These are phyloP conservation scores for Plenodomus tracheiphilus DNA, from an alignment of 2,329 filamentous ascomycete genomes.

Conservation along the genomic window DNA sequence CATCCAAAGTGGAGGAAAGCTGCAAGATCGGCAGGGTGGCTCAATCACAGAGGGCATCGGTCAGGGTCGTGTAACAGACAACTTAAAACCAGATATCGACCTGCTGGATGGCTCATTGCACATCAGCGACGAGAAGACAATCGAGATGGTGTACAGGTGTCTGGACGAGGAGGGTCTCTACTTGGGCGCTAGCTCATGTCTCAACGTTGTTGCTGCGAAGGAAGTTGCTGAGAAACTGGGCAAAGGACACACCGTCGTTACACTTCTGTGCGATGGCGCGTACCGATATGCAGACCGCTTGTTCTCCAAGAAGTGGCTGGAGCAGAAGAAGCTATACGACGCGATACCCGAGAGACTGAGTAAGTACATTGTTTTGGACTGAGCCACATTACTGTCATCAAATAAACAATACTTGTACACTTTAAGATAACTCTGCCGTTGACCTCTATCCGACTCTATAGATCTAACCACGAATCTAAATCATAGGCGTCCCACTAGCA, in stretches of 20 bases:
- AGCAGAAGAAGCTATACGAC: slow-evolving; percentile 77
- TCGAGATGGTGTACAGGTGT: slow-evolving; percentile 96
- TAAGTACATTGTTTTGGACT: slow-evolving; percentile 94
- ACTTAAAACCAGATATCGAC: slow-evolving; percentile 81
- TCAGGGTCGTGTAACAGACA: slow-evolving; percentile 95
- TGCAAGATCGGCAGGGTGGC: slow-evolving; percentile 78
- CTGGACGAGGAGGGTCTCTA: slow-evolving; percentile 96
- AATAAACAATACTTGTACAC: too few relatives aligned
- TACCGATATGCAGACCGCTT: slow-evolving; percentile 94
- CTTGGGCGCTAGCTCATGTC: slow-evolving; percentile 85
- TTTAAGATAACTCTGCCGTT: too few relatives aligned
- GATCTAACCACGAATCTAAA: too few relatives aligned
- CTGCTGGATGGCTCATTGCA: slow-evolving; percentile 82
- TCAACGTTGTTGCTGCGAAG: slow-evolving; percentile 95
- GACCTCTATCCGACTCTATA: too few relatives aligned
- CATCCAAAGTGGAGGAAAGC: slow-evolving; percentile 79
- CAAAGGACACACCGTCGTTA: slow-evolving; percentile 87
- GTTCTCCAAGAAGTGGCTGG: slow-evolving; percentile 89
- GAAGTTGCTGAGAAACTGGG: slow-evolving; percentile 91
- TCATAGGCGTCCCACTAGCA: slow-evolving; percentile 56
- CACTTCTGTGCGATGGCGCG: slow-evolving; percentile 92
- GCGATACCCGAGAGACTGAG: slow-evolving; percentile 83
- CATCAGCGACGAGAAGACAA: slow-evolving; percentile 90
- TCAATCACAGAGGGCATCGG: slow-evolving; percentile 98
- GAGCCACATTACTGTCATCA: slow-evolving; percentile 6